Base-by-base conservation (phyloP, 2,329 filamentous ascomycete species). In the Fusarium musae region DNA sequence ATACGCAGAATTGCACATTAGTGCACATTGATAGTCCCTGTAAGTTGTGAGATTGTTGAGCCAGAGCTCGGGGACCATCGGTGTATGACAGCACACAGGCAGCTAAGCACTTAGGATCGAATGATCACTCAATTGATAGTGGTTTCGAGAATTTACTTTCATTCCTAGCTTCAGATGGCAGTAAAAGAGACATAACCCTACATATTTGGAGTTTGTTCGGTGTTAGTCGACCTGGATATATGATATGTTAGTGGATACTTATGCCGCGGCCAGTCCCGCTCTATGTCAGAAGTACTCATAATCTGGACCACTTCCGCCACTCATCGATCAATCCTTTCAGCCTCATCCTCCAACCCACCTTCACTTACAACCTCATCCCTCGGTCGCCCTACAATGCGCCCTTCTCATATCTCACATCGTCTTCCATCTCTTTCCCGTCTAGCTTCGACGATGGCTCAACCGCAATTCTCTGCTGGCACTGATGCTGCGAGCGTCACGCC, bases 401-500 rank as follows among this genome's bases (percentile, higher is more conserved):
- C 64, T 46, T 46, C 63, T 16, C 62, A 63, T 30, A 43, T 40
- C 26, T 59, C 37, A 34, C 39, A 54, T 43, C 66, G 64, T n/a
- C 37, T 72, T 17, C 56, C 72, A 21, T 61, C 61, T 21, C 52
- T 72, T 17, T 26, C 63, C 42, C 69, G 67, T 9, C 44, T 50
- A 40, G 46, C 70, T 26, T 75, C 75, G n/a, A 76, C 66, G 30
- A 80, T 79, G 78, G 53, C 76, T 40, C 79, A 76, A 21, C 80
- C 82, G 42, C 78, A 75, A 64, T 88, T 88, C 79, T 84, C 87
- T 6, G 72, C 82, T 34, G 86, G 85, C 65, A 84, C 84, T 9
- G 84, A 89, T 69, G 80, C 82, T 65, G 68, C 79, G 6, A 77
- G 78, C 26, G 73, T 85, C 52, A 75, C 79, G 4, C 62, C 80